Evolutionary conservation across 805 yeast species (phyloP).

Genomic region (Zygotorulaspora danielsina): DNA sequence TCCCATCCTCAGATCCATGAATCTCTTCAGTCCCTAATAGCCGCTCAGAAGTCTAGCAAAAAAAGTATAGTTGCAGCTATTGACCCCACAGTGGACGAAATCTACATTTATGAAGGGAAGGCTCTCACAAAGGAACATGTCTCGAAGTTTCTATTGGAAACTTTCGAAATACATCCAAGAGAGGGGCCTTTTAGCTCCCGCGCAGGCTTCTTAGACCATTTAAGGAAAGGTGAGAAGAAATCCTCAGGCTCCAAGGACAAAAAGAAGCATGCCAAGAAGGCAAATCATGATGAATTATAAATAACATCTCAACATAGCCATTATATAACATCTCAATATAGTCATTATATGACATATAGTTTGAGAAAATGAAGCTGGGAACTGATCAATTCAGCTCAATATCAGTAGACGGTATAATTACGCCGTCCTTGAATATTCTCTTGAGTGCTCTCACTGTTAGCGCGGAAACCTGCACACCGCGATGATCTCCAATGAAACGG

Average conservation of each 20-base stretch:
- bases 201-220: constrained; percentile 16
- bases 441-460: no score
- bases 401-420: no score
- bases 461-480: background rate
- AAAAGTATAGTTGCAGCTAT: constrained; percentile 23
- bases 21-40: constrained; percentile 15
- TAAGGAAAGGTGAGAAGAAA: constrained; percentile 22
- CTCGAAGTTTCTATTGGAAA: constrained; percentile 22
- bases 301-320: no score
- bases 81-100: constrained; percentile 20
- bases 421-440: no score
- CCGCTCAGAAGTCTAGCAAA: constrained; percentile 16
- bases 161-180: constrained; percentile 21
- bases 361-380: no score
- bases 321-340: no score
- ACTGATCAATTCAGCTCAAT: no score
- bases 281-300: constrained; percentile 21
- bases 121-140: constrained; percentile 25
- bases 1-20: constrained; percentile 24
- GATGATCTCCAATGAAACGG: no score
- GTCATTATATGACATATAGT: no score
- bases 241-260: constrained; percentile 4
- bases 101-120: constrained; percentile 19
- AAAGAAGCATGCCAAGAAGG: constrained; percentile 6
- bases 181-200: constrained; percentile 35